Evolutionary conservation across 805 yeast species (phyloP), one percentile per base, ranked within the genome.

Genomic region (Ascoidea tarda): DNA sequence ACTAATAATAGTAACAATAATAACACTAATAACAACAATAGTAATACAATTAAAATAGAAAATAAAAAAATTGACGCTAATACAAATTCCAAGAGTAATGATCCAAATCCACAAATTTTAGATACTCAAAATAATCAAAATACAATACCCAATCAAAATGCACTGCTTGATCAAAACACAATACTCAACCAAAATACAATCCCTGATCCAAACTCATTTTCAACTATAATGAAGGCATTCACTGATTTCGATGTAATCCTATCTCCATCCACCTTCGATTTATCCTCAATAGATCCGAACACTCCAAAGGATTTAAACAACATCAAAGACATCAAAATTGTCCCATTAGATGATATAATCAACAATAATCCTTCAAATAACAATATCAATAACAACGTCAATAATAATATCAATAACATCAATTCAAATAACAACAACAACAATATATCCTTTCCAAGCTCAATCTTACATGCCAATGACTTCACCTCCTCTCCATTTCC

Each of bases 231-330:
- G 28, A 21, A 21, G 3, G 28, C 62, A 2, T 60, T 60, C 49
- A 55, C 60, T 1, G 65, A 62, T 50, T 61, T 60, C 49, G 60
- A 60, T 5, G 16, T 51, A 16, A 48, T 54, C 3, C 59, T 60
- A 28, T 54, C 59, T 2, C 62, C 64, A 2, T 51, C 59, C 10
- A 51, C 46, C 14, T 46, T 60, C 12, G 52, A 57, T 1, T 28
- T 57, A 6, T 57, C 56, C 4, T 55, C 57, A 21, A 38, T 38
- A 14, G 8, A 8, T 4, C 44, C 14, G 8, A 38, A 38, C 14
- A 10, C 14, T 38, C 8, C 44, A 10, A 38, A 38, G 8, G 8
- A 31, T 50, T 16, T 33, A 6, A 48, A 14, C 10, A 31, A 48
- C 6, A 48, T 14, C 6, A 49, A 31, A 51, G 52, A 32, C 42